Evolutionary conservation across 495 filamentous ascomycete species (phyloP), one percentile per base, ranked within the genome.

Genomic region (Annulohypoxylon stygium): DNA sequence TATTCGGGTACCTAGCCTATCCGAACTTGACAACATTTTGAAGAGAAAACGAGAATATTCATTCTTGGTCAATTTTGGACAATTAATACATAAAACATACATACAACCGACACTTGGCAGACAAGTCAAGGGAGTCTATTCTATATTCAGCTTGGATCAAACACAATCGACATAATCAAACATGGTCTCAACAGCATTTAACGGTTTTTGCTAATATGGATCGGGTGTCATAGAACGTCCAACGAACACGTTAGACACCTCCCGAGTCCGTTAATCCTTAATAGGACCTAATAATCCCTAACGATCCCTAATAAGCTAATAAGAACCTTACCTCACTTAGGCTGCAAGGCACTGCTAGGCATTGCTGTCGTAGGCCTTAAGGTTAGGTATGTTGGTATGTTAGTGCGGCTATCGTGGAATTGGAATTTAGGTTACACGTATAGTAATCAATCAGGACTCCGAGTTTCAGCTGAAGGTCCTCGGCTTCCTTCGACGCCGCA

Each of bases 401-500:
- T 14, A 43, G 57, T 63, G 69, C 69, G 70, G 70, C 64, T 73
- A 75, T 75, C 72, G 72, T 70, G 72, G 72, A 47, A 47, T 47
- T 47, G n/a, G 54, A 63, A 64, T 39, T 41, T 25, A 53, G 41
- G 67, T 74, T 71, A 62, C 65, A 62, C 71, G 41, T 69, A 70
- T 47, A 69, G 61, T 74, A 60, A 43, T 33, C n/a, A 74, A 69
- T 73, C 58, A 39, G 23, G 25, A 0, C 14, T 33, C 30, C 50
- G 1, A 34, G 25, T 62, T 33, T 62, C 66, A 69, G 66, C 62
- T 43, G 39, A 14, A 39, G 39, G 39, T 74, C 65, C 71, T 61
- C 55, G 61, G 66, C 61, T 51, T 74, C 66, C 68, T 69, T 55
- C 43, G 50, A 47, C 48, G 61, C 65, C 70, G 65, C 53, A 61